Conservation (phyloP, 352 stramenopile species). For the Phytophthora rubi region DNA sequence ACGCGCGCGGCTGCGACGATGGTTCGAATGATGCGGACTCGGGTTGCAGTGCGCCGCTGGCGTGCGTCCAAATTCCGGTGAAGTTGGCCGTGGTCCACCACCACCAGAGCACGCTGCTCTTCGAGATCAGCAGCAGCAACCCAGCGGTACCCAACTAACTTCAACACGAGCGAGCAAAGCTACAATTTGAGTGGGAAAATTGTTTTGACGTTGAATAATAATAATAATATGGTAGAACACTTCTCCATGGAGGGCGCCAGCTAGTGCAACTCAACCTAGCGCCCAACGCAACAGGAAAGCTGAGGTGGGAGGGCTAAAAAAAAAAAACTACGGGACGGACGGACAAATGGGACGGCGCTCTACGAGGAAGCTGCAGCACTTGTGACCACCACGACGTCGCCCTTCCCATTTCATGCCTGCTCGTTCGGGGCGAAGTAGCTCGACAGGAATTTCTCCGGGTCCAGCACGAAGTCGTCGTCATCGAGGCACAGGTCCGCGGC, state of each 20-base stretch:
- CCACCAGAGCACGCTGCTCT: conserved; percentile 67
- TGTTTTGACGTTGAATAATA: conserved; percentile 44
- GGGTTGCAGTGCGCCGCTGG: conserved; percentile 12
- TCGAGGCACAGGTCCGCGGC: conserved; percentile 46
- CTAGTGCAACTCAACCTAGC: conserved; percentile 20
- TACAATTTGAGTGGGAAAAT: conserved; percentile 3
- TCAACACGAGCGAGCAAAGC: conserved; percentile 10
- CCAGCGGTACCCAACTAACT: conserved; percentile 15
- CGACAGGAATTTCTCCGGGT: conserved; percentile 88
- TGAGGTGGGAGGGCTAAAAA: conserved; percentile 32
- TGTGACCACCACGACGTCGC: conserved; percentile 47
- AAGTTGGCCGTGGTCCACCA: conserved; percentile 71
- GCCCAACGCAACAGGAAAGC: conserved; percentile 22
- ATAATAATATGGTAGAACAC: conserved; percentile 45
- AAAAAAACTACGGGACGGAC: conserved; percentile 36
- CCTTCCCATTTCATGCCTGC: conserved; percentile 33
- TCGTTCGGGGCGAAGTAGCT: conserved; percentile 77
- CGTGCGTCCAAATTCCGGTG: conserved; percentile 35
- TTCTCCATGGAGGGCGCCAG: conserved; percentile 25
- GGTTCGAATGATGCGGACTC: background rate
- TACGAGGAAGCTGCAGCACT: conserved; percentile 53
- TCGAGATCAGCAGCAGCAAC: conserved; percentile 45
- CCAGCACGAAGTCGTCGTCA: conserved; percentile 86
- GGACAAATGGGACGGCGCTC: conserved; percentile 41
- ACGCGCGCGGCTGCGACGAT: conserved; percentile 7